These are phyloP conservation scores for Eucalyptus tenuipes DNA, from an alignment of 345 rosid species.

Conservation along the genomic window DNA sequence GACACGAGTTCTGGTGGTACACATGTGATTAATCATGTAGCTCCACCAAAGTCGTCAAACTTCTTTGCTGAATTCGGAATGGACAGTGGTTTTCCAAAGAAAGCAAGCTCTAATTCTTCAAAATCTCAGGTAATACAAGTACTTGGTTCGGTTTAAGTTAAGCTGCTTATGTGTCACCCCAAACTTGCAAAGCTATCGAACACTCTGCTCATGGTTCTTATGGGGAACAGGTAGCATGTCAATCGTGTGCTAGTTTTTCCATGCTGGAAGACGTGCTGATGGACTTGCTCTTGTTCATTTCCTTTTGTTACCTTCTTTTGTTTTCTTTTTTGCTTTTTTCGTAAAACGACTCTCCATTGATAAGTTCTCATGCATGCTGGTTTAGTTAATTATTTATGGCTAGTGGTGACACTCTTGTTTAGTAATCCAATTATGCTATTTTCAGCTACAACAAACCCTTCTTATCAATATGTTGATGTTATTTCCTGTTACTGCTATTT, in stretches of 20 bases:
- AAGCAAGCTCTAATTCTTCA: slow-evolving; percentile 43
- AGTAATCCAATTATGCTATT: not conserved
- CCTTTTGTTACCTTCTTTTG: not conserved
- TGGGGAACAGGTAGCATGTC: not conserved
- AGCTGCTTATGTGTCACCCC: not conserved
- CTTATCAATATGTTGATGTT: not conserved
- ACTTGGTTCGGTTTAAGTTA: not conserved
- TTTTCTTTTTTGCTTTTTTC: not conserved
- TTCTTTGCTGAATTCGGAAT: slow-evolving; percentile 90
- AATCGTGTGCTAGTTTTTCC: not conserved
- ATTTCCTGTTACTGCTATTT: not conserved
- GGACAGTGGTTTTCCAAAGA: slow-evolving; percentile 65
- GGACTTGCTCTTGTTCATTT: not conserved
- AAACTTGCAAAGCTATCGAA: not conserved
- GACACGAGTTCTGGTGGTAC: slow-evolving; percentile 43
- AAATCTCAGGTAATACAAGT: slow-evolving; percentile 49
- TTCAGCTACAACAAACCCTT: not conserved
- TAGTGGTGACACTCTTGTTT: too few relatives aligned
- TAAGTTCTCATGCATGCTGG: not conserved
- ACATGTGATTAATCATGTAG: slow-evolving; percentile 78
- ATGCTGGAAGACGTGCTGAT: not conserved
- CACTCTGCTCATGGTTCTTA: not conserved
- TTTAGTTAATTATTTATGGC: not conserved
- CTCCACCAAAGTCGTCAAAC: slow-evolving; percentile 86
- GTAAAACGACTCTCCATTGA: not conserved